phyloP scores from a whole-genome alignment of 345 rosid species.

The Lepidium africanum region DNA sequence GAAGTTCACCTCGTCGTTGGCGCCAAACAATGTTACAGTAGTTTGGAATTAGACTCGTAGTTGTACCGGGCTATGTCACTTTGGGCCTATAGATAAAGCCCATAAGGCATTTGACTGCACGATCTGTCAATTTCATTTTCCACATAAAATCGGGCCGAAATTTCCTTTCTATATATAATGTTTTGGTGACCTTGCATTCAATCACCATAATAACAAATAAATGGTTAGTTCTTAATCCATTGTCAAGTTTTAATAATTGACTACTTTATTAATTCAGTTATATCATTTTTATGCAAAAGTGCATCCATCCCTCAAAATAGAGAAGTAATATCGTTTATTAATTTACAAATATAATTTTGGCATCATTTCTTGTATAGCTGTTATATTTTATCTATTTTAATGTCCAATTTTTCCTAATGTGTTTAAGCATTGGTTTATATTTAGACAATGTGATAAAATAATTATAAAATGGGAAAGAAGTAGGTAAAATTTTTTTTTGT shows the following conservation, averaged over 20 bases:
- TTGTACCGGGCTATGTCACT: neutral
- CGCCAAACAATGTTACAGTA: slow-evolving; percentile 2
- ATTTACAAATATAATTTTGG: neutral
- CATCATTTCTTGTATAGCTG: neutral
- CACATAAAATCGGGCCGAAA: too few relatives aligned
- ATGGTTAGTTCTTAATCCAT: neutral
- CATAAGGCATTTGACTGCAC: neutral
- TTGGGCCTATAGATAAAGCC: slow-evolving; percentile 10
- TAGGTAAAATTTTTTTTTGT: neutral
- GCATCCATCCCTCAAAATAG: neutral
- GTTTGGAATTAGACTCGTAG: neutral
- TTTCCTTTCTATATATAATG: neutral
- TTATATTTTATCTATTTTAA: neutral
- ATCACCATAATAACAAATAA: neutral
- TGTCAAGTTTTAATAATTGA: slow-evolving; percentile 7
- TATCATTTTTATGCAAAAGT: neutral
- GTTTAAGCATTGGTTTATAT: neutral
- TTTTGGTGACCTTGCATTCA: too few relatives aligned
- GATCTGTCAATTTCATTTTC: too few relatives aligned
- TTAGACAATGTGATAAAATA: neutral
- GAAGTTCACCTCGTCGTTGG: neutral
- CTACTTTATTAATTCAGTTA: neutral
- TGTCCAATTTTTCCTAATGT: neutral
- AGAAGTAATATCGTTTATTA: neutral
- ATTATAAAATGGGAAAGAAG: neutral